Evolutionary conservation across 225 moss, liverwort and hornwort genomes (phyloP), one percentile per base, ranked within the genome.

Genomic region (Straminergon stramineum): DNA sequence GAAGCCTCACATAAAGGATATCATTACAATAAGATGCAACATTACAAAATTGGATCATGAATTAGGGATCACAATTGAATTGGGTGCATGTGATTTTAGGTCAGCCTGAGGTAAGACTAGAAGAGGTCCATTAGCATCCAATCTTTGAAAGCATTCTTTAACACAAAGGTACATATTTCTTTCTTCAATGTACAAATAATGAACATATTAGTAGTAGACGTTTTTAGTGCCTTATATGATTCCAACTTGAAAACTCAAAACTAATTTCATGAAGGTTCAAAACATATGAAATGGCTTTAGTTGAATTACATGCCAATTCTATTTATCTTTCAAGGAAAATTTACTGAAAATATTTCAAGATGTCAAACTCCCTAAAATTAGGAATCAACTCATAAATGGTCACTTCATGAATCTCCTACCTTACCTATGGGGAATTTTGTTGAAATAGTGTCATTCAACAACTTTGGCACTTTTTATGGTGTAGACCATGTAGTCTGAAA

Each of bases 81-180:
- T 27, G 16, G 27, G 5, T 27, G 9, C 48, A 48, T 48, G 10
- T 43, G 73, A 27, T 27, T 43, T 43, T 9, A 15, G 69, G 23
- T 43, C 1, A 43, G 0, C 5, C 1, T 27, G 15, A 71, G 15
- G 26, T 15, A 41, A 26, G n/a, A n/a, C n/a, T n/a, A n/a, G n/a
- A n/a, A n/a, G 5, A 66, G 3, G 8, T 66, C 2, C 18, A 34
- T 37, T 69, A n/a, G 23, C n/a, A 69, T 12, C 22, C 23, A 69
- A 69, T 22, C 11, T 7, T 4, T n/a, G 1, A n/a, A n/a, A 69
- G 20, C 1, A 1, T n/a, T 69, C 7, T n/a, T 2, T 22, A 23
- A 69, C 4, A 5, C 0, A 15, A 1, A 14, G 70, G 41, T 41
- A 24, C 41, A 71, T 71, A 39, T 41, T 71, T 71, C 5, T 5